Conservation (phyloP, 805 yeast species). For the Starmera amethionina region DNA sequence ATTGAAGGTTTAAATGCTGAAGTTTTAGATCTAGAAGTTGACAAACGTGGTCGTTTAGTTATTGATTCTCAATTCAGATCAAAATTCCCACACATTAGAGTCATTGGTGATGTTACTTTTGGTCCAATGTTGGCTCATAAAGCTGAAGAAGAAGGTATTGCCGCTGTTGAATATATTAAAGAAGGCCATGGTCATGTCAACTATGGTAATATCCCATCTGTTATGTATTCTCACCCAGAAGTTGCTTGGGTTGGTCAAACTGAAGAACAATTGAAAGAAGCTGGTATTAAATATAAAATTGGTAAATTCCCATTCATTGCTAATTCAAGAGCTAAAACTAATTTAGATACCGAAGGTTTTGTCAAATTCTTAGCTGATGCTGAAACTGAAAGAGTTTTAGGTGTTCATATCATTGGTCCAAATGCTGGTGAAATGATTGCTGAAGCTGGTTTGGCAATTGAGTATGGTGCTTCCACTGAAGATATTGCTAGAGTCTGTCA, state of each 20-base stretch:
- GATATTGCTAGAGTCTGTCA: constrained; percentile 97
- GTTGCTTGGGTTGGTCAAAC: constrained; percentile 99
- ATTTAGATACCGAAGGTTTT: constrained; percentile 93
- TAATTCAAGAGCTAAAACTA: constrained; percentile 98
- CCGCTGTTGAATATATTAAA: constrained; percentile 93
- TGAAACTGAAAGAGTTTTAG: constrained; percentile 92
- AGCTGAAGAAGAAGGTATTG: constrained; percentile 99
- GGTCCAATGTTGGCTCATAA: constrained; percentile 99
- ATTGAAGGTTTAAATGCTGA: constrained; percentile 85
- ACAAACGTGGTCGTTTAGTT: constrained; percentile 86
- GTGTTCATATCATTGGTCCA: constrained; percentile 95
- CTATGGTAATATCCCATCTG: constrained; percentile 96
- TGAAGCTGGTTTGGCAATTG: constrained; percentile 94
- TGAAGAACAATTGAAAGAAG: constrained; percentile 89
- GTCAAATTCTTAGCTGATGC: constrained; percentile 95
- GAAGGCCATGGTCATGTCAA: constrained; percentile 95
- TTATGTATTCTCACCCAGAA: constrained; percentile 99
- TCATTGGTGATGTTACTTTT: constrained; percentile 96
- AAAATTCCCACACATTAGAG: constrained; percentile 87
- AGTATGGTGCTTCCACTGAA: constrained; percentile 98
- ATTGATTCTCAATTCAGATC: constrained; percentile 92
- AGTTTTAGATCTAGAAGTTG: constrained; percentile 80
- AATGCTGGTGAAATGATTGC: constrained; percentile 99
- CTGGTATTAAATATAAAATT: constrained; percentile 82
- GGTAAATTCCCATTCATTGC: constrained; percentile 99